Conservation (phyloP, 768 basidiomycete species). For the Lentinula detonsa region DNA sequence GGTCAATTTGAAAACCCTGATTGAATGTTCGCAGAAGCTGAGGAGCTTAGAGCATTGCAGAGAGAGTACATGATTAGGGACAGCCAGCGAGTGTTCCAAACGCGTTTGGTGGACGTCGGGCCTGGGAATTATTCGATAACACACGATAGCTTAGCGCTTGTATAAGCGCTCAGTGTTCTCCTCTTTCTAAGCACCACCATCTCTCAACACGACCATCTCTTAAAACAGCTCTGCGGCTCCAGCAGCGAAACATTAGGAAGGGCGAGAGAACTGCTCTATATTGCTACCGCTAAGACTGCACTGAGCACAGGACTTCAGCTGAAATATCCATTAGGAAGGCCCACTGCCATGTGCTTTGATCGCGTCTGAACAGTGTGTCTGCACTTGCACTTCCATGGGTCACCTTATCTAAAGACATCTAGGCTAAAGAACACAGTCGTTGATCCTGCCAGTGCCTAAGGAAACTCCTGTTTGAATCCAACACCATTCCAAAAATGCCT, state of each 20-base stretch:
- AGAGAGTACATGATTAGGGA: no score
- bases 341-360: conserved; percentile 45
- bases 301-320: conserved; percentile 45
- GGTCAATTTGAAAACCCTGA: no score
- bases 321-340: conserved; percentile 31
- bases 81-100: no score
- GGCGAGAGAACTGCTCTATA: conserved; percentile 26
- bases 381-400: neutral
- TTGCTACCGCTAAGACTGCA: conserved; percentile 34
- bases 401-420: neutral
- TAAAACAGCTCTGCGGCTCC: conserved; percentile 10
- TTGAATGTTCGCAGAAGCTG: no score
- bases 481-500: conserved; percentile 8
- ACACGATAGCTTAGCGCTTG: no score
- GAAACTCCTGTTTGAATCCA: conserved; percentile 7
- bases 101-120: no score
- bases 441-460: conserved; percentile 1
- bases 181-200: neutral
- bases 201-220: conserved; percentile 2
- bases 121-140: no score
- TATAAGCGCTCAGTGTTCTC: neutral
- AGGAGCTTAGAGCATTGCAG: no score
- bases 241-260: conserved; percentile 26
- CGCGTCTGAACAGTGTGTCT: conserved; percentile 39
- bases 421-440: conserved; percentile 12